Percentiles rank a stretch among this genome's conserved stretches.
These are phyloP conservation scores for Xenoacremonium recifei DNA, from an alignment of 2,329 filamentous ascomycete genomes.

Conservation along the genomic window DNA sequence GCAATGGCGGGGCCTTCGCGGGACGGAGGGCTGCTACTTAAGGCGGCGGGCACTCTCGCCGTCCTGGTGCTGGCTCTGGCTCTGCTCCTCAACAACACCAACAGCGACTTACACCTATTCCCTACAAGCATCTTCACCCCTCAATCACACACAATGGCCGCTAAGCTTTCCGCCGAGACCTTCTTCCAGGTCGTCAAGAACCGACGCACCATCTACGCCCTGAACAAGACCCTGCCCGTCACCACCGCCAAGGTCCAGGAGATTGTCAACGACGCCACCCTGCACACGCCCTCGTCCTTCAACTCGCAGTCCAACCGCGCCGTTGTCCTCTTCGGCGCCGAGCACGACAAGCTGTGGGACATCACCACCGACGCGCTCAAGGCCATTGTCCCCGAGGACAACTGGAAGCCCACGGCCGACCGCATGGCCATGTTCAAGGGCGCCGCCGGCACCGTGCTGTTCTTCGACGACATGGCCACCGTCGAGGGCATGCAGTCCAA, in stretches of 20 bases:
- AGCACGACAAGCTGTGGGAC: conserved; percentile 89
- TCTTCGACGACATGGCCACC: conserved; percentile 76
- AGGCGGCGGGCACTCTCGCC: neutral
- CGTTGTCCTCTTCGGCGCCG: conserved; percentile 74
- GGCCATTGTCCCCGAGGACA: conserved; percentile 61
- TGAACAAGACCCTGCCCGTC: conserved; percentile 60
- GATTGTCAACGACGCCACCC: conserved; percentile 62
- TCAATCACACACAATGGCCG: conserved; percentile 40
- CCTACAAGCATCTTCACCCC: conserved; percentile 14
- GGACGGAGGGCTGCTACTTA: neutral
- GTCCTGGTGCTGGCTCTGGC: neutral
- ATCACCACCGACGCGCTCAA: conserved; percentile 53
- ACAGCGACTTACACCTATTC: too few relatives aligned
- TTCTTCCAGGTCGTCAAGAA: conserved; percentile 64
- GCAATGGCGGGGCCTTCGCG: neutral
- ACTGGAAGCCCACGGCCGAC: conserved; percentile 52
- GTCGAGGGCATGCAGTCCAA: conserved; percentile 66
- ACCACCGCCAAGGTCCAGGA: conserved; percentile 57
- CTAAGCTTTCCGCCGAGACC: conserved; percentile 42
- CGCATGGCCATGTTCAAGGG: conserved; percentile 59
- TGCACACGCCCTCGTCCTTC: conserved; percentile 76
- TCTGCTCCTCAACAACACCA: conserved; percentile 4
- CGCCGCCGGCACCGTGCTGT: conserved; percentile 80
- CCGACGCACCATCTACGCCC: conserved; percentile 68
- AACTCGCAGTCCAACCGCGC: conserved; percentile 83